Conservation (phyloP, 306 rosid genomes). For the Vigna angularis region DNA sequence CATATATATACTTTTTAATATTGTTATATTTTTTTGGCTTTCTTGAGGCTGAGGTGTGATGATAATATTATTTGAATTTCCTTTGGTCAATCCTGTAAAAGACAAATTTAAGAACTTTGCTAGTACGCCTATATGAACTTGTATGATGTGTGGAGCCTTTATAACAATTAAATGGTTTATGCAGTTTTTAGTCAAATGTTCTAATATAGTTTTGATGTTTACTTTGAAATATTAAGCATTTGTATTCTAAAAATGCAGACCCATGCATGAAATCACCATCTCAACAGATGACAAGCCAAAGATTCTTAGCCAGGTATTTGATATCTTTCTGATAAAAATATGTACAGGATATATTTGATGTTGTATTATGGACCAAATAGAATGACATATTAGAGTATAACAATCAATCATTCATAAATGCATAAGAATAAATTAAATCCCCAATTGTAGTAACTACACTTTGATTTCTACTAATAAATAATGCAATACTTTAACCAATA, state of each 20-base stretch:
- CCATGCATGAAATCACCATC: constrained; percentile 98
- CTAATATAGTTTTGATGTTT: constrained; percentile 29
- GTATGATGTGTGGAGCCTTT: constrained; percentile 18
- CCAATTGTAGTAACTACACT: background rate
- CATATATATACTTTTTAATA: constrained; percentile 21
- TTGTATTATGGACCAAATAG: background rate
- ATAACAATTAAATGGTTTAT: constrained; percentile 34
- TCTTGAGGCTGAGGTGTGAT: constrained; percentile 40
- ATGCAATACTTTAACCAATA: background rate
- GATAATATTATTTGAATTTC: constrained; percentile 26
- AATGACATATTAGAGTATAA: background rate
- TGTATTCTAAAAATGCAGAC: constrained; percentile 69
- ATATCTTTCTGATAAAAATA: constrained; percentile 23
- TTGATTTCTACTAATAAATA: background rate
- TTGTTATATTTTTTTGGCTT: constrained; percentile 12
- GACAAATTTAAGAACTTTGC: constrained; percentile 32
- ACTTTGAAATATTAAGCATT: constrained; percentile 21
- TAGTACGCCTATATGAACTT: constrained; percentile 32
- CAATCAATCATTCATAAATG: background rate
- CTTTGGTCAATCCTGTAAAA: background rate
- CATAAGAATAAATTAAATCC: background rate
- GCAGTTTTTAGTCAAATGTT: constrained; percentile 27
- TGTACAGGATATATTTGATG: background rate
- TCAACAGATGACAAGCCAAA: constrained; percentile 97
- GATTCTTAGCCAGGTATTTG: constrained; percentile 92